phyloP scores from a whole-genome alignment of 345 rosid genomes.

The Populus ilicifolia region DNA sequence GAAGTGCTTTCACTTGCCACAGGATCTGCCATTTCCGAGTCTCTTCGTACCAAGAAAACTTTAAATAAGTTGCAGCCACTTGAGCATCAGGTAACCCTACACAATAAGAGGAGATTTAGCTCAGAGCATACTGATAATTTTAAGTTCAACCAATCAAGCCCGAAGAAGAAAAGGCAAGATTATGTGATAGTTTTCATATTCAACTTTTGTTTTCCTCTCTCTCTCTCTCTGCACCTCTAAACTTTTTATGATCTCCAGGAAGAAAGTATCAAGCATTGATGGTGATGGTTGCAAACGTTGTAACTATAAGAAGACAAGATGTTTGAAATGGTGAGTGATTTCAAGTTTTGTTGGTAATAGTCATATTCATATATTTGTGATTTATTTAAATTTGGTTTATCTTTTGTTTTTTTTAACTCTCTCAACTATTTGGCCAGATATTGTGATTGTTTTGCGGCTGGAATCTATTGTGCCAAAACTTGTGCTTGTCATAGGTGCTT shows the following conservation, averaged over 20 bases:
- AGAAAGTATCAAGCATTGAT: slow-evolving; percentile 32
- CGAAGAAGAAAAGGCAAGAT: slow-evolving; percentile 46
- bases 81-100: slow-evolving; percentile 28
- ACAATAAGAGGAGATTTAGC: slow-evolving; percentile 29
- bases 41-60: slow-evolving; percentile 22
- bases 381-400: neutral
- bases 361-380: too few relatives aligned
- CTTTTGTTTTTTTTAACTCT: neutral
- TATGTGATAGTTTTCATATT: neutral
- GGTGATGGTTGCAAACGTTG: slow-evolving; percentile 55
- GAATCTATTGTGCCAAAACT: slow-evolving; percentile 48
- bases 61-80: slow-evolving; percentile 12
- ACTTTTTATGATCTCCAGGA: slow-evolving; percentile 27
- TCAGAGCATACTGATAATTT: slow-evolving; percentile 32
- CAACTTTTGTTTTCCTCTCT: neutral
- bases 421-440: slow-evolving; percentile 36
- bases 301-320: slow-evolving; percentile 54
- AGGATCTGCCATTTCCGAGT: slow-evolving; percentile 26
- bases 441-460: slow-evolving; percentile 70
- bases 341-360: neutral
- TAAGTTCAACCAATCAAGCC: slow-evolving; percentile 35
- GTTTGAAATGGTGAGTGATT: slow-evolving; percentile 61
- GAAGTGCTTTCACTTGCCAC: slow-evolving; percentile 13
- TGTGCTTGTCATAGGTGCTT: slow-evolving; percentile 59
- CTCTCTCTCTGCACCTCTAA: neutral